These are phyloP conservation scores for Sporothrix mexicana DNA, from an alignment of 2,329 filamentous ascomycete genomes.

Conservation along the genomic window DNA sequence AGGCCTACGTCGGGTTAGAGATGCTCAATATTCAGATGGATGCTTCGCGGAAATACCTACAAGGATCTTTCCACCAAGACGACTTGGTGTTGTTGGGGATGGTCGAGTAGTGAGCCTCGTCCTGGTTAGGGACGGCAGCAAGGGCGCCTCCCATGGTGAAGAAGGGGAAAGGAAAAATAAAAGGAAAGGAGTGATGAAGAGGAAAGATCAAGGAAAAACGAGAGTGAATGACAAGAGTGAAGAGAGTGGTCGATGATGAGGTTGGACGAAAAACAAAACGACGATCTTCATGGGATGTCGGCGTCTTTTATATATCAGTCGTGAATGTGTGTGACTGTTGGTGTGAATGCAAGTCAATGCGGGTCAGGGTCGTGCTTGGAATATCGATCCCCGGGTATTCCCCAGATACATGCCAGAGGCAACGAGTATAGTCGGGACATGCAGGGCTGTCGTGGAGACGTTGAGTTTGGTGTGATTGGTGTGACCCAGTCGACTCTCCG, in stretches of 20 bases:
- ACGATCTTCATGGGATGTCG: neutral
- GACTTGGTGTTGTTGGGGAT: conserved; percentile 3
- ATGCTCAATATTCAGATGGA: too few relatives aligned
- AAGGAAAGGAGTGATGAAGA: neutral
- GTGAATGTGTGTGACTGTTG: neutral
- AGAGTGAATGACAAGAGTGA: neutral
- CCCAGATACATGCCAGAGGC: neutral
- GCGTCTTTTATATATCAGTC: neutral
- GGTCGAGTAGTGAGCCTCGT: neutral
- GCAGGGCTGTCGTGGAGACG: neutral
- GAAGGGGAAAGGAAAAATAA: neutral
- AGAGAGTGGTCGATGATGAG: neutral
- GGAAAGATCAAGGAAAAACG: neutral
- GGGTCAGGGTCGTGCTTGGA: neutral
- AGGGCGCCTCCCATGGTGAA: neutral
- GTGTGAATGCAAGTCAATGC: too few relatives aligned
- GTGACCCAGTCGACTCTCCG: neutral
- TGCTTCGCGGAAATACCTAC: too few relatives aligned
- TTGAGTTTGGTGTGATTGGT: neutral
- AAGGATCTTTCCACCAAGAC: neutral
- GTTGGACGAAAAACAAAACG: too few relatives aligned
- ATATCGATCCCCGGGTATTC: conserved; percentile 4
- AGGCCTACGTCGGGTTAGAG: too few relatives aligned
- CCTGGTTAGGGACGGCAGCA: neutral
- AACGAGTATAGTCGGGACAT: neutral